Percentiles rank a stretch among this genome's conserved stretches.
phyloP scores from a whole-genome alignment of 2,329 filamentous ascomycete genomes.

The Aspergillus pseudoterreus region DNA sequence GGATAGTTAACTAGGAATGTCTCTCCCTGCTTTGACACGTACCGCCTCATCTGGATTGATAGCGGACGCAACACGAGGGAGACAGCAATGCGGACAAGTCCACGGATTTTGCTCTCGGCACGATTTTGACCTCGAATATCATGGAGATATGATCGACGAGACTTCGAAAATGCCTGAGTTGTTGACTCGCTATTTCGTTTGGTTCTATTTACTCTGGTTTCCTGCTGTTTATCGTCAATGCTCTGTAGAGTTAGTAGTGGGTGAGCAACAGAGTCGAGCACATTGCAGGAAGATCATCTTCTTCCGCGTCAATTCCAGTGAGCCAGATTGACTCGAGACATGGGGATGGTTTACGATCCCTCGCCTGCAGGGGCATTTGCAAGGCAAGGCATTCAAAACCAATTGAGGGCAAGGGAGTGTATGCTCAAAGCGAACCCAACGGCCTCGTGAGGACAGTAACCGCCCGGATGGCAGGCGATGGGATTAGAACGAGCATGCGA shows the following conservation, averaged over 20 bases:
- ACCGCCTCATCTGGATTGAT: constrained; percentile 30
- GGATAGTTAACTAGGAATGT: constrained; percentile 27
- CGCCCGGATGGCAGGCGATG: constrained; percentile 25
- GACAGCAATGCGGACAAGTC: constrained; percentile 25
- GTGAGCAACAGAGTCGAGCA: background rate
- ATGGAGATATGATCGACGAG: constrained; percentile 39
- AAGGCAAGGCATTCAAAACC: no score
- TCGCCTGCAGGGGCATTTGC: background rate
- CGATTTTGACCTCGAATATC: constrained; percentile 45
- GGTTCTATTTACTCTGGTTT: background rate
- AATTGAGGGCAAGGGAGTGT: constrained; percentile 22
- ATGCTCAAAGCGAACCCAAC: constrained; percentile 46
- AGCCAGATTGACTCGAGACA: background rate
- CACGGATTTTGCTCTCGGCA: constrained; percentile 36
- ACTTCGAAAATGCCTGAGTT: constrained; percentile 42
- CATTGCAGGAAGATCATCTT: constrained; percentile 10
- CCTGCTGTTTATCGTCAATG: background rate
- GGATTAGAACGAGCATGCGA: constrained; percentile 43
- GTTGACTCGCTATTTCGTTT: background rate
- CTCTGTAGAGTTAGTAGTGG: constrained; percentile 9
- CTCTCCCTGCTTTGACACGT: constrained; percentile 45
- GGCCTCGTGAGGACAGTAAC: constrained; percentile 24
- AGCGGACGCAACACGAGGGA: constrained; percentile 44
- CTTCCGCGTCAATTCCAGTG: background rate
- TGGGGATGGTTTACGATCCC: background rate